Conservation (phyloP, 176 grass and related monocot genomes). For the Zizania latifolia region DNA sequence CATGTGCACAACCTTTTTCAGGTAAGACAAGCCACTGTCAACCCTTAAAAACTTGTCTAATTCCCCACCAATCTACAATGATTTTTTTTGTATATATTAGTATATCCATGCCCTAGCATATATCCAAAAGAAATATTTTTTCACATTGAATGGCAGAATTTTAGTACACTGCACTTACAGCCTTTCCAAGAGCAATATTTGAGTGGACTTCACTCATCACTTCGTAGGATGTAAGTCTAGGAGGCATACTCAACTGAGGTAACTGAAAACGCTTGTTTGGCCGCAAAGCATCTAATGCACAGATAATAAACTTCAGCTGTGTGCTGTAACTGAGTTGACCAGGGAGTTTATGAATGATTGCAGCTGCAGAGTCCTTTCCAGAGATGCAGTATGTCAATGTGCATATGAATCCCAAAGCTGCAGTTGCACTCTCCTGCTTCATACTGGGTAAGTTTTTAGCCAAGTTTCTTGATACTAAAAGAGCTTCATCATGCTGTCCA, state of each 20-base stretch:
- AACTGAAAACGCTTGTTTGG: constrained; percentile 60
- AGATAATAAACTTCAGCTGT: constrained; percentile 73
- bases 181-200: constrained; percentile 79
- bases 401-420: constrained; percentile 69
- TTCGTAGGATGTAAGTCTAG: constrained; percentile 45
- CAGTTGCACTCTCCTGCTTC: constrained; percentile 47
- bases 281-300: constrained; percentile 79
- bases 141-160: not conserved
- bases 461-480: constrained; percentile 60
- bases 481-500: constrained; percentile 55
- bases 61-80: constrained; percentile 47
- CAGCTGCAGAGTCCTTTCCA: constrained; percentile 62
- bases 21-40: constrained; percentile 57
- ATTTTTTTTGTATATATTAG: constrained; percentile 14
- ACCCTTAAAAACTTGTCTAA: constrained; percentile 41
- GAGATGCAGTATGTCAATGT: constrained; percentile 71
- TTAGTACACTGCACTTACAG: constrained; percentile 54
- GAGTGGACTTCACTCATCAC: constrained; percentile 80
- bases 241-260: constrained; percentile 49
- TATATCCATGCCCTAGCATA: not conserved
- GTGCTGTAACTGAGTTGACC: constrained; percentile 41
- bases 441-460: constrained; percentile 62
- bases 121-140: not conserved
- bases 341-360: constrained; percentile 72
- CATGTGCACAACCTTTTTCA: constrained; percentile 85